These are phyloP conservation scores for Leccinum broughii DNA, from an alignment of 768 basidiomycete species.

Conservation along the genomic window DNA sequence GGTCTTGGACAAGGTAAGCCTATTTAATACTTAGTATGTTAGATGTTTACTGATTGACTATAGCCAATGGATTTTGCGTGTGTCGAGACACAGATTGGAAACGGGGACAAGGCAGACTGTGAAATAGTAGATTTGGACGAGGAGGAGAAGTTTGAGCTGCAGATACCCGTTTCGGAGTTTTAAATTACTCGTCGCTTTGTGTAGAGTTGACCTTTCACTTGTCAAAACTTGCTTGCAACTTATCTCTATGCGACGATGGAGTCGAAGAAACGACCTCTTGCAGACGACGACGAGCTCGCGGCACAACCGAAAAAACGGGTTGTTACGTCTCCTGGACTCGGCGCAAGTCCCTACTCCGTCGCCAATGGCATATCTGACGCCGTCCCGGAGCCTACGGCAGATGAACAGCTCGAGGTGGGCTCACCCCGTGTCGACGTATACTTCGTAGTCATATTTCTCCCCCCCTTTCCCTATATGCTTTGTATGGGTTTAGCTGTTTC, in stretches of 20 bases:
- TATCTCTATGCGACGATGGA: conserved; percentile 41
- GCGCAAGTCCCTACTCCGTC: conserved; percentile 46
- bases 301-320: conserved; percentile 57
- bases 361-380: conserved; percentile 41
- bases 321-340: conserved; percentile 41
- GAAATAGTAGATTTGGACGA: conserved; percentile 64
- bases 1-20: no score
- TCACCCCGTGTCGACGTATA: conserved; percentile 19
- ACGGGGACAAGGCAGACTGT: conserved; percentile 77
- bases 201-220: conserved; percentile 38
- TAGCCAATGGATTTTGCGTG: conserved; percentile 82
- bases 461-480: conserved; percentile 4
- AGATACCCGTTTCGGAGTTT: conserved; percentile 28
- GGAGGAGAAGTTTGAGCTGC: background rate
- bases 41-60: conserved; percentile 15
- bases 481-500: conserved; percentile 56
- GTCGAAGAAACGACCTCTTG: conserved; percentile 59
- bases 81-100: conserved; percentile 91
- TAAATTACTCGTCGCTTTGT: conserved; percentile 21
- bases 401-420: conserved; percentile 66
- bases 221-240: conserved; percentile 10
- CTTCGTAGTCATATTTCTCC: conserved; percentile 23
- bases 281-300: conserved; percentile 48
- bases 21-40: background rate
- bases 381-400: conserved; percentile 47